phyloP scores from a whole-genome alignment of 805 yeast species.

The Zygoascus bituminiphila region DNA sequence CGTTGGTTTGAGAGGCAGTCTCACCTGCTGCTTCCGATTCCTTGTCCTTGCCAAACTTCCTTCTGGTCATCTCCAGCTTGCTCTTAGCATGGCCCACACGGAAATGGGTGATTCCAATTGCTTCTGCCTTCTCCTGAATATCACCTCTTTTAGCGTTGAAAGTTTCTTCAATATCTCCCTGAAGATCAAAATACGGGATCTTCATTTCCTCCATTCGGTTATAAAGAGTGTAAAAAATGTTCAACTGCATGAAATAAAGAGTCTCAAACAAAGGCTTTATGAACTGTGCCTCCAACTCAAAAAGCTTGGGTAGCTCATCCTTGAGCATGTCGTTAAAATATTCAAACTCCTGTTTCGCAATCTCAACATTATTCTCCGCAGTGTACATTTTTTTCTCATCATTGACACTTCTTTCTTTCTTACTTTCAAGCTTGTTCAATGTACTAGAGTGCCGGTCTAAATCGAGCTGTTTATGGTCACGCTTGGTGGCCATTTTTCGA shows the following conservation, averaged over 20 bases:
- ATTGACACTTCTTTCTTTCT: slow-evolving; percentile 75
- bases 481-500: slow-evolving; percentile 89
- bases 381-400: slow-evolving; percentile 87
- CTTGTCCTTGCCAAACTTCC: slow-evolving; percentile 42
- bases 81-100: slow-evolving; percentile 80
- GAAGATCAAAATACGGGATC: slow-evolving; percentile 89
- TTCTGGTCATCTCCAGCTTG: slow-evolving; percentile 74
- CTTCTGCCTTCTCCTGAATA: slow-evolving; percentile 82
- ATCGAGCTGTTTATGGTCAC: slow-evolving; percentile 93
- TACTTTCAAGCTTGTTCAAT: slow-evolving; percentile 64
- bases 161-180: slow-evolving; percentile 74
- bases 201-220: slow-evolving; percentile 91
- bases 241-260: slow-evolving; percentile 94
- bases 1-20: slow-evolving; percentile 23
- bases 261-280: slow-evolving; percentile 90
- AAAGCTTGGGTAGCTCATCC: slow-evolving; percentile 79
- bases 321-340: slow-evolving; percentile 93
- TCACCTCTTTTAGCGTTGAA: slow-evolving; percentile 79
- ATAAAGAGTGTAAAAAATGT: slow-evolving; percentile 88
- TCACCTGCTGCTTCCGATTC: slow-evolving; percentile 34
- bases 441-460: slow-evolving; percentile 75
- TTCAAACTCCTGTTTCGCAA: slow-evolving; percentile 92
- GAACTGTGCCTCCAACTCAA: slow-evolving; percentile 82
- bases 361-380: slow-evolving; percentile 80
- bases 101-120: slow-evolving; percentile 84